Evolutionary conservation across 441 rosid species (phyloP), one percentile per base, ranked within the genome.

Genomic region (Arabidopsis lyrata): DNA sequence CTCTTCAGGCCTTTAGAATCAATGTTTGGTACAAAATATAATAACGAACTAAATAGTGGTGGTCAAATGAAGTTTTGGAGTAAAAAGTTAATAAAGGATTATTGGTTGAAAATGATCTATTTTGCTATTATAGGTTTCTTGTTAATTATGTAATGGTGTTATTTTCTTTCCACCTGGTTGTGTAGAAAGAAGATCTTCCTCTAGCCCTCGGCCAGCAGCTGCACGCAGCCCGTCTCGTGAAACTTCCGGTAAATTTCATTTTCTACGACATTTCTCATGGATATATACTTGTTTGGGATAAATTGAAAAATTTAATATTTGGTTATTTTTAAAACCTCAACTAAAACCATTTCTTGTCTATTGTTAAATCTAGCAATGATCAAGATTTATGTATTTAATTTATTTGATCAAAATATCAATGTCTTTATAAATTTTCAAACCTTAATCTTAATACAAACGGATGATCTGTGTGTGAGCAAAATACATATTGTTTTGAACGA

Each of bases 101-200:
- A 38, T 38, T 41, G 45, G 16, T 42, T 4, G 1, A 14, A 14
- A 32, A 32, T 32, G 35, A 6, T 32, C 6, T 31, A 31, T 0
- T 0, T 24, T 24, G 36, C 38, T 54, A 18, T 39, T 13, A 12
- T 27, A 13, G 10, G 36, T 27, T 27, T 53, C 35, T 7, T 54
- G 36, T 54, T 29, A 24, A 53, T 54, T 29, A 13, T 31, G 59
- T 54, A 15, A 54, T n/a, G 38, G 2, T 18, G 22, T 7, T 8
- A 1, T 32, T 31, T 55, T 29, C 5, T n/a, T 56, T 29, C 3
- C 8, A 10, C 12, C 8, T 14, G 20, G 52, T 27, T 56, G 58
- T 77, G 68, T 78, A 88, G 93, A 89, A 81, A 85, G 53, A 48
- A 20, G 88, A 70, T 32, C 67, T 44, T 3, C 39, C 16, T 42